These are phyloP conservation scores for Daldinia sp. DNA, from an alignment of 2,329 filamentous ascomycete species.

Conservation along the genomic window DNA sequence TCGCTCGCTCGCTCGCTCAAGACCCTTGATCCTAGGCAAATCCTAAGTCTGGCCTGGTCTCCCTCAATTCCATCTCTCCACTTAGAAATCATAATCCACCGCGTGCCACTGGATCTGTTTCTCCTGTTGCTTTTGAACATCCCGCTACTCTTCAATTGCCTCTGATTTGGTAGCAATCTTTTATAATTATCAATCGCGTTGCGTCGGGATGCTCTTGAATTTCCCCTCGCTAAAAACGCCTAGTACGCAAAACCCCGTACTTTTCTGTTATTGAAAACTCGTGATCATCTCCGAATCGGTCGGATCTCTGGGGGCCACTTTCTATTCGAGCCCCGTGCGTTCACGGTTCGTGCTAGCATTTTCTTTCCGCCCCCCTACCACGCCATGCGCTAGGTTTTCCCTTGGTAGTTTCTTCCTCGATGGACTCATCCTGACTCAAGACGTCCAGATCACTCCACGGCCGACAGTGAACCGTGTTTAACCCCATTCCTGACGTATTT, in stretches of 20 bases:
- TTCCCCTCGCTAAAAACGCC: slow-evolving; percentile 20
- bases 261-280: slow-evolving; percentile 14
- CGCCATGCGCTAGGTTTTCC: slow-evolving; percentile 23
- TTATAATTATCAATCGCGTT: slow-evolving; percentile 27
- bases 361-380: slow-evolving; percentile 15
- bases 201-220: slow-evolving; percentile 35
- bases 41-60: slow-evolving; percentile 21
- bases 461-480: slow-evolving; percentile 17
- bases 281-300: slow-evolving; percentile 26
- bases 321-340: slow-evolving; percentile 27
- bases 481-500: slow-evolving; percentile 18
- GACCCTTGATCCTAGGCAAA: slow-evolving; percentile 36
- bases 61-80: slow-evolving; percentile 19
- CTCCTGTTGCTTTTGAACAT: slow-evolving; percentile 26
- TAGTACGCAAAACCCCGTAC: slow-evolving; percentile 9
- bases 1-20: slow-evolving; percentile 14
- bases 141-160: slow-evolving; percentile 17
- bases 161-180: slow-evolving; percentile 21
- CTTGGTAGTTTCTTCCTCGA: slow-evolving; percentile 24
- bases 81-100: slow-evolving; percentile 32
- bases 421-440: slow-evolving; percentile 30
- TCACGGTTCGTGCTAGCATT: slow-evolving; percentile 34
- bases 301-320: slow-evolving; percentile 27
- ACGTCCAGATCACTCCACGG: slow-evolving; percentile 13
- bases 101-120: slow-evolving; percentile 32